Conservation (phyloP, 768 basidiomycete genomes). For the Lactarius psammicola region DNA sequence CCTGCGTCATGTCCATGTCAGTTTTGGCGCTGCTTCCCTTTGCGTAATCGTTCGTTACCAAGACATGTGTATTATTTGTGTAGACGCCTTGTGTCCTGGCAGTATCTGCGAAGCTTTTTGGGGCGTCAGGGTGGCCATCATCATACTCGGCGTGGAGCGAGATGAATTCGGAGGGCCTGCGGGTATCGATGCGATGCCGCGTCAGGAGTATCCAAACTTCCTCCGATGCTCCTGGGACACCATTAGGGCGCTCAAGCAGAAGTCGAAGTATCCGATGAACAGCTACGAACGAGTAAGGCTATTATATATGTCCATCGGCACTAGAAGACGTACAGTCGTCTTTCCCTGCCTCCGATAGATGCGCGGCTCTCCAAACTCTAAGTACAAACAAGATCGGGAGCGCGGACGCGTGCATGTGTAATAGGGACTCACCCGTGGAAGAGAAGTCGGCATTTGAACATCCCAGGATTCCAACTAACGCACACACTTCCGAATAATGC, state of each 20-base stretch:
- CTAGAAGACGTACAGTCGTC: conserved; percentile 35
- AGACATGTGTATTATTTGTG: conserved; percentile 27
- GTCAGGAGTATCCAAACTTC: conserved; percentile 83
- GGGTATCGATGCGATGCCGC: conserved; percentile 67
- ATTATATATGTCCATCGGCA: not conserved
- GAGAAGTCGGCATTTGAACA: conserved; percentile 47
- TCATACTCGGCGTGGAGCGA: conserved; percentile 55
- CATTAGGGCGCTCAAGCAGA: conserved; percentile 35
- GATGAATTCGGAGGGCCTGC: conserved; percentile 62
- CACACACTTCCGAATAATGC: conserved; percentile 77
- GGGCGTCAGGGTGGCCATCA: conserved; percentile 23
- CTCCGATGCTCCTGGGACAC: conserved; percentile 6
- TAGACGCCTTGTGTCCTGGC: conserved; percentile 24
- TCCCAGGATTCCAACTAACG: conserved; percentile 79
- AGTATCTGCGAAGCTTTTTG: conserved; percentile 1
- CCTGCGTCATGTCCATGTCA: conserved; percentile 22
- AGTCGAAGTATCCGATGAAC: conserved; percentile 43
- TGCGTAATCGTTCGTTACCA: conserved; percentile 13
- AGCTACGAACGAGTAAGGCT: conserved; percentile 32
- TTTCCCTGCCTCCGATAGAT: conserved; percentile 28
- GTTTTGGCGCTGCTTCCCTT: not conserved
- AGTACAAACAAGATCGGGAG: not conserved
- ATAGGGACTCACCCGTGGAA: conserved; percentile 64
- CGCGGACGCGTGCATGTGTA: not conserved
- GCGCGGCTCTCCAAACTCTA: conserved; percentile 38